Conservation (phyloP, 805 yeast species). For the Candida ipomoeae region DNA sequence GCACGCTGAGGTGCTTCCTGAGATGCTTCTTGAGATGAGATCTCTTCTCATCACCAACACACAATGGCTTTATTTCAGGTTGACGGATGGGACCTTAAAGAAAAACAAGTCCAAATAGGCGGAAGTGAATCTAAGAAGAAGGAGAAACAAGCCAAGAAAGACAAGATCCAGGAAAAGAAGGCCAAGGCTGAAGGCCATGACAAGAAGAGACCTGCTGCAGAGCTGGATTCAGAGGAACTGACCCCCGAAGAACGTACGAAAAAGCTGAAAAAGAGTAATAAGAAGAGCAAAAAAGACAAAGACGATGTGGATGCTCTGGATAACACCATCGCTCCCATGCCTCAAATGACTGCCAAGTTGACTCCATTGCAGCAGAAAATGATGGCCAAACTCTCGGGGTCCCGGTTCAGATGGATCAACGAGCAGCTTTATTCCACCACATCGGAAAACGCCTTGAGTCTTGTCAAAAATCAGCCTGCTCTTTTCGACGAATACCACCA, state of each 20-base stretch:
- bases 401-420: conserved; percentile 96
- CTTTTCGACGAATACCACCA: conserved; percentile 91
- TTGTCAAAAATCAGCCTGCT: conserved; percentile 77
- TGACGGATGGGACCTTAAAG: conserved; percentile 75
- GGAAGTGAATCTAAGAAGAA: conserved; percentile 27
- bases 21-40: conserved; percentile 1
- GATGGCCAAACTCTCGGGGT: conserved; percentile 92
- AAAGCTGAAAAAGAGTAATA: not conserved
- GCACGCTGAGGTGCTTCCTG: not conserved
- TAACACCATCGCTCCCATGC: conserved; percentile 15
- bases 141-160: conserved; percentile 18
- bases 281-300: not conserved
- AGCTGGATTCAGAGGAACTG: not conserved
- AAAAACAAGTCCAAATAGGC: conserved; percentile 47
- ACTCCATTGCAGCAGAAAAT: conserved; percentile 92
- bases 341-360: conserved; percentile 39
- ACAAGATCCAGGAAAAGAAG: conserved; percentile 7
- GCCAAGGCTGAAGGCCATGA: conserved; percentile 8
- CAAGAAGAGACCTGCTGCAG: conserved; percentile 8
- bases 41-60: not conserved
- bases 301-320: not conserved
- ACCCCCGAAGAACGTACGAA: not conserved
- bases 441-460: conserved; percentile 68
- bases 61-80: conserved; percentile 70
- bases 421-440: conserved; percentile 90